phyloP scores from a whole-genome alignment of 2,329 filamentous ascomycete species.

The Paraphaeosphaeria minitans region DNA sequence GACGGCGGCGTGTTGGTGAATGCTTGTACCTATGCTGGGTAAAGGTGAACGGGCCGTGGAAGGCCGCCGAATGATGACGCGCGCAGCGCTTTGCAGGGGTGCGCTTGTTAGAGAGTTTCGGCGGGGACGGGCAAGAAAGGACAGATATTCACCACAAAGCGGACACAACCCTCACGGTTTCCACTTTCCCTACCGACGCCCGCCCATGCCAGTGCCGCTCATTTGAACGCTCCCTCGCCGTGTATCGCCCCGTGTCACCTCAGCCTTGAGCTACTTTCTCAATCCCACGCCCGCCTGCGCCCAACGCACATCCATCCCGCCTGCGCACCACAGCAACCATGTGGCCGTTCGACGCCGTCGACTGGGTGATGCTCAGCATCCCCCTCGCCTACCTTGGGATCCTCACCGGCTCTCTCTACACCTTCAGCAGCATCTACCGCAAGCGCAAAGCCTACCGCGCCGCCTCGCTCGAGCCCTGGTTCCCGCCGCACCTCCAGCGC shows the following conservation, averaged over 20 bases:
- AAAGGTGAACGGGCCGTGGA: slow-evolving; percentile 14
- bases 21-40: slow-evolving; percentile 2
- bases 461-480: slow-evolving; percentile 91
- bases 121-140: slow-evolving; percentile 10
- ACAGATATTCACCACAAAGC: slow-evolving; percentile 33
- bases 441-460: slow-evolving; percentile 83
- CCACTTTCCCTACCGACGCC: slow-evolving; percentile 11
- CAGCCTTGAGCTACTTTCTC: background rate
- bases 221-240: slow-evolving; percentile 13
- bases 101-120: slow-evolving; percentile 10
- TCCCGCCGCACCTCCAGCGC: slow-evolving; percentile 85
- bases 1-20: slow-evolving; percentile 17
- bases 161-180: slow-evolving; percentile 12
- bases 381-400: slow-evolving; percentile 90
- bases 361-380: slow-evolving; percentile 85
- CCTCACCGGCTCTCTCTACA: slow-evolving; percentile 83
- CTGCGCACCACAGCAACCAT: slow-evolving; percentile 22
- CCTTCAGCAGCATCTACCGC: slow-evolving; percentile 91
- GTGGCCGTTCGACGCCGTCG: slow-evolving; percentile 56
- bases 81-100: slow-evolving; percentile 20
- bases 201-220: slow-evolving; percentile 23
- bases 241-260: background rate
- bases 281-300: background rate
- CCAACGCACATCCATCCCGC: slow-evolving; percentile 5
- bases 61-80: slow-evolving; percentile 20